Conservation (phyloP, 1,284 basidiomycete genomes). For the Singerocomus inundabilis region DNA sequence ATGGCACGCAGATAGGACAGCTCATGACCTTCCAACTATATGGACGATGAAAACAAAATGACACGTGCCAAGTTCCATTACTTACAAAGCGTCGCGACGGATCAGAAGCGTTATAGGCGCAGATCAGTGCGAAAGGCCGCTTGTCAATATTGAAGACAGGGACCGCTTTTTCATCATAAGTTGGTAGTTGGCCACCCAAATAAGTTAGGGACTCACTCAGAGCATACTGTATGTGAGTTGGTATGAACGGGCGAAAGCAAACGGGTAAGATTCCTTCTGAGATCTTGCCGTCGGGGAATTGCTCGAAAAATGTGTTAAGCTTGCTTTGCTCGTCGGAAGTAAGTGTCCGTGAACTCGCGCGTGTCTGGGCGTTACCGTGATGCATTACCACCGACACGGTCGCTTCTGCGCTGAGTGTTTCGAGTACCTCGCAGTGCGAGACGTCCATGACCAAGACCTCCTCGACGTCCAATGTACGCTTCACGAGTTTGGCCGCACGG, state of each 20-base stretch:
- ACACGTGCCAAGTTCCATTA: constrained; percentile 1
- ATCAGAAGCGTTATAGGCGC: constrained; percentile 84
- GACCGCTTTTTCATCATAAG: constrained; percentile 52
- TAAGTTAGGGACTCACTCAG: constrained; percentile 54
- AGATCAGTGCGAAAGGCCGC: constrained; percentile 88
- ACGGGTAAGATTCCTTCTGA: constrained; percentile 81
- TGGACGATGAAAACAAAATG: constrained; percentile 3
- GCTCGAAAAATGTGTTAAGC: constrained; percentile 73
- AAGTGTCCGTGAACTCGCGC: constrained; percentile 48
- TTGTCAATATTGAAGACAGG: constrained; percentile 95
- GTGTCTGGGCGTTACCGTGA: constrained; percentile 39
- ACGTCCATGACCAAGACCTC: constrained; percentile 92
- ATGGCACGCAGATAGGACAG: constrained; percentile 89
- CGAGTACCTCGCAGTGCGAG: constrained; percentile 85
- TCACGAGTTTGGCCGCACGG: constrained; percentile 84
- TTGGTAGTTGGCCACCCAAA: background rate
- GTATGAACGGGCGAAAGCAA: constrained; percentile 77
- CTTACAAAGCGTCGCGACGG: constrained; percentile 78
- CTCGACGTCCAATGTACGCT: constrained; percentile 87
- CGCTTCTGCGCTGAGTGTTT: constrained; percentile 67
- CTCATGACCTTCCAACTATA: constrained; percentile 86
- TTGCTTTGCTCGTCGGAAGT: constrained; percentile 69
- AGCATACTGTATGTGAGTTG: constrained; percentile 79
- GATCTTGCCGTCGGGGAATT: constrained; percentile 80
- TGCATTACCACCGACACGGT: constrained; percentile 62